Evolutionary conservation across 495 filamentous ascomycete species (phyloP), one percentile per base, ranked within the genome.

Genomic region (Aspergillus coremiiformis): DNA sequence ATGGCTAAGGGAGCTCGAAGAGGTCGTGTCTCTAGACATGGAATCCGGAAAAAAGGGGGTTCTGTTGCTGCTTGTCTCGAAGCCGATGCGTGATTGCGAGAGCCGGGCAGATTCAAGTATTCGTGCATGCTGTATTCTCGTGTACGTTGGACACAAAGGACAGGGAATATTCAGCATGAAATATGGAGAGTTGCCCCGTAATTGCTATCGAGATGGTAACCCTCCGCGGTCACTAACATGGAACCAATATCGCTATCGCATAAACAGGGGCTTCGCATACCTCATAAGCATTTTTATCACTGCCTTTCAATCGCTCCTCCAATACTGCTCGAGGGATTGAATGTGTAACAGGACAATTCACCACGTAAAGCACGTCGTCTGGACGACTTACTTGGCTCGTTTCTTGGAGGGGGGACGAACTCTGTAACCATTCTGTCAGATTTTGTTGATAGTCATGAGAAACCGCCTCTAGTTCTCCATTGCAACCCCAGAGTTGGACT

Each of bases 401-500:
- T 0, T 55, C 52, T 20, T 54, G 48, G 2, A 47, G 29, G 5
- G 62, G 52, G n/a, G n/a, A n/a, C 6, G 59, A 61, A n/a, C 37
- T 53, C 22, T 58, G 59, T n/a, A 65, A 22, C 62, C 62, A 65
- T 47, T 60, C 49, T 15, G 54, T 57, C 20, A 65, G 44, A 45
- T 65, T 54, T 35, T 57, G 54, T 33, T 65, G 62, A 15, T 65
- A 65, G 20, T 65, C 56, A 24, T 60, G 62, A 11, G 59, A 62
- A 20, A 53, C 55, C 0, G 59, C 59, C 27, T 62, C 62, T 4
- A 65, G 33, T 30, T 65, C 62, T 29, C 62, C 62, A 46, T 65
- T 65, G 26, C 57, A 62, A 42, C 58, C 59, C 62, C 62, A 65
- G 30, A 65, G 33, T 41, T 65, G 62, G 17, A 65, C 57, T 45